These are phyloP conservation scores for Fusarium robinianum DNA, from an alignment of 2,329 filamentous ascomycete genomes.

Conservation along the genomic window DNA sequence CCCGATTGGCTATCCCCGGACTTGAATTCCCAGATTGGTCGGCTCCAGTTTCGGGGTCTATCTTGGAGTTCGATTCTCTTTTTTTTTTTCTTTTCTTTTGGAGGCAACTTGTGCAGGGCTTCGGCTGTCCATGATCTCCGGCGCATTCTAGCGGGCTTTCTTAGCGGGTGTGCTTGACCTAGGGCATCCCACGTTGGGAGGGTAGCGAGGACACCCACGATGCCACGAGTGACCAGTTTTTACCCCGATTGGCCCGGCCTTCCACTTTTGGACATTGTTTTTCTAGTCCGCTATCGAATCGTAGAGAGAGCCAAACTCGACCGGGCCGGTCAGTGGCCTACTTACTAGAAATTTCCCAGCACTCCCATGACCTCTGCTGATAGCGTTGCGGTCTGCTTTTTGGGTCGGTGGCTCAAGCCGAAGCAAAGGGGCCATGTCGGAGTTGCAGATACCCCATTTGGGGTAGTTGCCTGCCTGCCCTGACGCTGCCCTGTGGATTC, in stretches of 20 bases:
- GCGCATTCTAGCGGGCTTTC: constrained; percentile 12
- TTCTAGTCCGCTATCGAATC: constrained; percentile 24
- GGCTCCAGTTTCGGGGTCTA: constrained; percentile 14
- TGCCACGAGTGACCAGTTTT: constrained; percentile 31
- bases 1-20: constrained; percentile 40
- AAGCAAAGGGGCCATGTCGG: too few species aligned
- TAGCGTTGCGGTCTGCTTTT: constrained; percentile 7
- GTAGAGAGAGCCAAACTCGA: constrained; percentile 19
- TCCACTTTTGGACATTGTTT: constrained; percentile 17
- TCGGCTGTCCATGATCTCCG: constrained; percentile 6
- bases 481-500: too few species aligned
- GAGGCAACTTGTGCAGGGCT: constrained; percentile 1
- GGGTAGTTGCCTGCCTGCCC: too few species aligned
- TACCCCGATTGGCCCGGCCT: constrained; percentile 35
- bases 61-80: background rate
- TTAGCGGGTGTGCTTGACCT: background rate
- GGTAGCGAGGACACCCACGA: constrained; percentile 19
- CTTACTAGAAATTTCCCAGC: too few species aligned
- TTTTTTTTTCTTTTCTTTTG: background rate
- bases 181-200: constrained; percentile 6
- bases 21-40: constrained; percentile 23
- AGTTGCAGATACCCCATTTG: too few species aligned
- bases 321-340: constrained; percentile 1
- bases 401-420: too few species aligned
- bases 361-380: too few species aligned